A percentile compares a stretch with the other conserved stretches of the same genome.
These are phyloP conservation scores for Blastomyces silverae DNA, from an alignment of 2,329 filamentous ascomycete species.

Conservation along the genomic window DNA sequence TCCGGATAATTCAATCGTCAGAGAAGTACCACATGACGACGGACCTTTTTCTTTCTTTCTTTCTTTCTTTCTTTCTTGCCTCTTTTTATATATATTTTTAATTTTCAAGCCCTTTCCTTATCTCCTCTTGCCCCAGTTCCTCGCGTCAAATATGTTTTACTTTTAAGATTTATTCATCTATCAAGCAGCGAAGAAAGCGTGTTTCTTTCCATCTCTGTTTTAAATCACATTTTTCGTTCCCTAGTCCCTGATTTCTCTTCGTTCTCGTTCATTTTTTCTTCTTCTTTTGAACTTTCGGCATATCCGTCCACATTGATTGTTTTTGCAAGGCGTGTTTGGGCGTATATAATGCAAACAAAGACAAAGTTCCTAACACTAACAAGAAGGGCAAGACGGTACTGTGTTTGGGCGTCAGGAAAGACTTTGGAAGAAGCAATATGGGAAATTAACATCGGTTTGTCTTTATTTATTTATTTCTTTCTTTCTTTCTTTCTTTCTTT, in stretches of 20 bases:
- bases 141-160: background rate
- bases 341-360: background rate
- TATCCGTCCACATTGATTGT: background rate
- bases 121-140: background rate
- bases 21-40: background rate
- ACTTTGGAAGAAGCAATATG: background rate
- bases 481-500: background rate
- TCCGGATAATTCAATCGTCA: background rate
- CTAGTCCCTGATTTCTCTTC: background rate
- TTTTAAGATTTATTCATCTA: no score
- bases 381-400: background rate
- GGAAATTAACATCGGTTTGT: background rate
- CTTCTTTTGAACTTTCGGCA: background rate
- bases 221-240: no score
- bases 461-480: background rate
- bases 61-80: no score
- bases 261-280: background rate
- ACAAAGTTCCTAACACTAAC: background rate
- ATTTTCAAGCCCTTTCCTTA: background rate
- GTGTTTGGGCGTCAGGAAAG: background rate
- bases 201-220: background rate
- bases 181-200: background rate
- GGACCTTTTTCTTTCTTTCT: background rate
- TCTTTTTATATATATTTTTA: background rate
- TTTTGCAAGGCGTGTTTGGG: slow-evolving; percentile 9